Percentiles rank a stretch among this genome's conserved stretches.
phyloP scores from a whole-genome alignment of 2,329 filamentous ascomycete genomes.

The Hymenoscyphus albidus region DNA sequence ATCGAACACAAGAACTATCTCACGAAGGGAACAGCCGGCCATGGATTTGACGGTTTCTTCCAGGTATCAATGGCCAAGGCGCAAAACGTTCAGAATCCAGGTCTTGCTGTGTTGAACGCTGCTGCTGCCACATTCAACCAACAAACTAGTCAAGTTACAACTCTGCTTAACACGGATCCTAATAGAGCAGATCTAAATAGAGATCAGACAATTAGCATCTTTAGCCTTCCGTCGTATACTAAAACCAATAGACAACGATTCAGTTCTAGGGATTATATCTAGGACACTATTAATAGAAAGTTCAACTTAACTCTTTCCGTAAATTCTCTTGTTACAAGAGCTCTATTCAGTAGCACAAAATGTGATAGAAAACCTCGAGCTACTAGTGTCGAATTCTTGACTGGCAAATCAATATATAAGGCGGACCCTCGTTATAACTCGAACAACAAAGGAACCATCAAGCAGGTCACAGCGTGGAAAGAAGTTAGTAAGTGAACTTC shows the following conservation, averaged over 20 bases:
- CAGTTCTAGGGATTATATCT: constrained; percentile 10
- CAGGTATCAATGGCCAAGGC: constrained; percentile 4
- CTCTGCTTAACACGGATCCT: constrained; percentile 25
- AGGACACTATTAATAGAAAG: constrained; percentile 10
- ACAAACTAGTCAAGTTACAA: constrained; percentile 27
- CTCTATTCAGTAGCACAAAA: constrained; percentile 36
- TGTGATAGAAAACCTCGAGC: constrained; percentile 29
- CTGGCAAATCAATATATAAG: constrained; percentile 41
- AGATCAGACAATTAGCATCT: constrained; percentile 8
- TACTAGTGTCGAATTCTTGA: constrained; percentile 41
- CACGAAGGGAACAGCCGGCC: constrained; percentile 37
- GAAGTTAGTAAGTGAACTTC: constrained; percentile 37
- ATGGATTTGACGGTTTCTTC: constrained; percentile 38
- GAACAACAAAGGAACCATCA: constrained; percentile 20
- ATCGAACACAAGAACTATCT: constrained; percentile 44
- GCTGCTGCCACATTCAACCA: constrained; percentile 1
- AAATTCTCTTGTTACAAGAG: constrained; percentile 37
- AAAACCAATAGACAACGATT: constrained; percentile 7
- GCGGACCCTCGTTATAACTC: constrained; percentile 40
- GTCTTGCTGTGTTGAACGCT: constrained; percentile 6
- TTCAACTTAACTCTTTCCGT: constrained; percentile 11
- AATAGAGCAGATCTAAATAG: constrained; percentile 7
- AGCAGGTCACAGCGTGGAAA: constrained; percentile 33
- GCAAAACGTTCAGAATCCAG: constrained; percentile 5
- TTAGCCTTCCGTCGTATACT: constrained; percentile 6